phyloP scores from a whole-genome alignment of 164 flowering plant genomes.

The Platanus orientalis region DNA sequence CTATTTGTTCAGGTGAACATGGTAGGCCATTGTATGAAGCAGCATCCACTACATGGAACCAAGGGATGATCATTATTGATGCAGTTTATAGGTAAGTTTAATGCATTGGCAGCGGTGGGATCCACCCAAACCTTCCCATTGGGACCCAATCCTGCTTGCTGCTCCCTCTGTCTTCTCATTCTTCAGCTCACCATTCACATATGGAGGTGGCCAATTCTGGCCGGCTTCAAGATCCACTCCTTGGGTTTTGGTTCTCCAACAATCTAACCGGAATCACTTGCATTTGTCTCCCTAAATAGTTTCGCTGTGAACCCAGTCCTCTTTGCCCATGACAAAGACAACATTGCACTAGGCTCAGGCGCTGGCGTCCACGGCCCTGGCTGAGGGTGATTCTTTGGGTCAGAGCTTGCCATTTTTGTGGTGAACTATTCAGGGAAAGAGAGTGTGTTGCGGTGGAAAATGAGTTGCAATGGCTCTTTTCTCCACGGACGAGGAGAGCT shows the following conservation, averaged over 20 bases:
- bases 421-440: no score
- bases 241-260: slow-evolving; percentile 19
- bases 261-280: slow-evolving; percentile 63
- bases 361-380: slow-evolving; percentile 80
- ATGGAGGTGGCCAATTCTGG: slow-evolving; percentile 22
- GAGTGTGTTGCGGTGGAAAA: no score
- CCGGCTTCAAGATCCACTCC: slow-evolving; percentile 70
- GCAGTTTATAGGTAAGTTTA: no score
- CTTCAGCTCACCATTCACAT: slow-evolving; percentile 39
- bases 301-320: slow-evolving; percentile 77
- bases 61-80: no score
- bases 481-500: no score
- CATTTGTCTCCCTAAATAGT: slow-evolving; percentile 87
- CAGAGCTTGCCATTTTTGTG: slow-evolving; percentile 51
- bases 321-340: slow-evolving; percentile 80
- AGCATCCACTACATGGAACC: no score
- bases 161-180: slow-evolving; percentile 38
- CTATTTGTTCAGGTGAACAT: no score
- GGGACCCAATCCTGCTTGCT: slow-evolving; percentile 18
- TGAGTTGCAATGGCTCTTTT: no score
- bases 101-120: slow-evolving; percentile 32
- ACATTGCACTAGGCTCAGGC: slow-evolving; percentile 40
- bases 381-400: slow-evolving; percentile 50
- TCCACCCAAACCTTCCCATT: slow-evolving; percentile 38
- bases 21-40: no score